Conservation (phyloP, 371 early-diverging fungal species). For the Mucor racemosus region DNA sequence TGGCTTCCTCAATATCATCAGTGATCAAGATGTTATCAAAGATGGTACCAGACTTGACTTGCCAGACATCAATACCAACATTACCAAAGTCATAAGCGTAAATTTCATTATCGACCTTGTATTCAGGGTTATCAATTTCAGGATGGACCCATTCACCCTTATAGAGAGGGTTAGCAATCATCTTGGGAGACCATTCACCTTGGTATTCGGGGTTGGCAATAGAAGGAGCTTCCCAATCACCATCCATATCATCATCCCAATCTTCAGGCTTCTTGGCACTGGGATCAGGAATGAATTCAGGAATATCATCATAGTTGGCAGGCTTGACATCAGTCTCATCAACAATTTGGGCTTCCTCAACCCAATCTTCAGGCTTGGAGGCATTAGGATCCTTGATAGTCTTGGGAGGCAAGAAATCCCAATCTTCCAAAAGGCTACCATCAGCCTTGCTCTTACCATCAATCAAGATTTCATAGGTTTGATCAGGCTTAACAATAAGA, state of each 20-base stretch:
- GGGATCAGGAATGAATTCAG: constrained; percentile 83
- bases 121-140: constrained; percentile 91
- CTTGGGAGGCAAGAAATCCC: constrained; percentile 89
- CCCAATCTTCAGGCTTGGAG: constrained; percentile 94
- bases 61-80: constrained; percentile 96
- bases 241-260: constrained; percentile 90
- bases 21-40: constrained; percentile 94
- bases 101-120: constrained; percentile 83
- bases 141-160: constrained; percentile 95
- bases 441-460: constrained; percentile 73
- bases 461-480: constrained; percentile 84
- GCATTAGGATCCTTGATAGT: constrained; percentile 92
- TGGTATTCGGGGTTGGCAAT: constrained; percentile 91
- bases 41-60: constrained; percentile 89
- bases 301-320: constrained; percentile 85
- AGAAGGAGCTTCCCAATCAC: constrained; percentile 90
- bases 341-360: constrained; percentile 84
- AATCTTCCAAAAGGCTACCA: constrained; percentile 84
- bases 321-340: constrained; percentile 91
- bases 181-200: constrained; percentile 80
- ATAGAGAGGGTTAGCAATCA: constrained; percentile 93
- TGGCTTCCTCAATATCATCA: constrained; percentile 70
- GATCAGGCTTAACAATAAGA: constrained; percentile 87
- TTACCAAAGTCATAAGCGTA: constrained; percentile 82
- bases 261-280: constrained; percentile 89